Percentiles rank a stretch among this genome's conserved stretches.
Conservation (phyloP, 1,139 yeast species). For the Candida mesenterica region DNA sequence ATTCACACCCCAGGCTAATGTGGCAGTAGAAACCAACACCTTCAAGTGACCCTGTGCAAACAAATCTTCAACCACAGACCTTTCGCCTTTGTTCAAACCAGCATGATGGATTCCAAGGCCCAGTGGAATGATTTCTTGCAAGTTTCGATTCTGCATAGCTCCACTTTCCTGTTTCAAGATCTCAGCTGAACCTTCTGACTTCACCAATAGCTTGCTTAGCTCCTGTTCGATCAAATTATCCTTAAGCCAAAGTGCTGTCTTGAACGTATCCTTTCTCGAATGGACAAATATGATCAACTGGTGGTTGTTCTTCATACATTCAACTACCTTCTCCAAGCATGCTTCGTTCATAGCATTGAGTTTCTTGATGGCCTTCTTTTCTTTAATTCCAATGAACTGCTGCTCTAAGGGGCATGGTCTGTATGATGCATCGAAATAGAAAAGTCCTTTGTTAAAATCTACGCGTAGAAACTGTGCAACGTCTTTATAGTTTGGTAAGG, state of each 20-base stretch:
- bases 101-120: conserved; percentile 97
- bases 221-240: conserved; percentile 61
- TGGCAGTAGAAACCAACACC: conserved; percentile 89
- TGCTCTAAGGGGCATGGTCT: conserved; percentile 94
- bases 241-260: conserved; percentile 74
- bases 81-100: conserved; percentile 71
- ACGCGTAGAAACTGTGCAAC: conserved; percentile 83
- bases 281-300: conserved; percentile 91
- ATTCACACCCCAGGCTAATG: conserved; percentile 98
- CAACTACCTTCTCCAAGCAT: conserved; percentile 78
- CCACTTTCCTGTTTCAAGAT: conserved; percentile 65
- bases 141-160: conserved; percentile 49
- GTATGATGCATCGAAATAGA: conserved; percentile 77
- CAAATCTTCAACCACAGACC: conserved; percentile 77
- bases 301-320: conserved; percentile 55
- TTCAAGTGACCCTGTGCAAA: conserved; percentile 85
- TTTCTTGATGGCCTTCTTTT: conserved; percentile 76
- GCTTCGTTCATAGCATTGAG: conserved; percentile 87
- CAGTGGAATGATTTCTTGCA: conserved; percentile 58
- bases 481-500: conserved; percentile 86
- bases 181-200: conserved; percentile 55
- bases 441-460: conserved; percentile 55
- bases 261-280: conserved; percentile 86
- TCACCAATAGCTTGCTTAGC: conserved; percentile 38
- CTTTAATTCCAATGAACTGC: conserved; percentile 84